phyloP scores from a whole-genome alignment of 441 rosid species.

The Populus hybrid region DNA sequence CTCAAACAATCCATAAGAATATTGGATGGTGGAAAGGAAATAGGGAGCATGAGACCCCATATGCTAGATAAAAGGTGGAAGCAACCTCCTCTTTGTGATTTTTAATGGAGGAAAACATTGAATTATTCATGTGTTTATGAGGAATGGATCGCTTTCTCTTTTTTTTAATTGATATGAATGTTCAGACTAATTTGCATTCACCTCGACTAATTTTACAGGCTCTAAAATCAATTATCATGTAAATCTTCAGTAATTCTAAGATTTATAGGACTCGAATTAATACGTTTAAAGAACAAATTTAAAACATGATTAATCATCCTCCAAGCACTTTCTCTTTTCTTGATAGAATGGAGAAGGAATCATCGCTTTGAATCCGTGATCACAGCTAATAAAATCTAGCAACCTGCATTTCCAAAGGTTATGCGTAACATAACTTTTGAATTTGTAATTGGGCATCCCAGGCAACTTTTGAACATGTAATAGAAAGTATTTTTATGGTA shows the following conservation, averaged over 20 bases:
- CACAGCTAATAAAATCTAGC: not conserved
- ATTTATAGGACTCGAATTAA: accelerated
- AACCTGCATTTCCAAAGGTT: not conserved
- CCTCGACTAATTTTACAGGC: too few relatives aligned
- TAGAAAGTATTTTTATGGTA: not conserved
- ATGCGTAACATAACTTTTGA: not conserved
- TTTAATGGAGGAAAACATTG: not conserved
- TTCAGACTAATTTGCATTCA: too few relatives aligned
- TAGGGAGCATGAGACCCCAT: not conserved
- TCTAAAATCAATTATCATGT: too few relatives aligned
- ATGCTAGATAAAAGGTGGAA: not conserved
- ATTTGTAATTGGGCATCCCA: too few relatives aligned
- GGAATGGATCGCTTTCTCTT: too few relatives aligned
- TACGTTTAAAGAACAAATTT: too few relatives aligned
- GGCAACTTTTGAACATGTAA: too few relatives aligned
- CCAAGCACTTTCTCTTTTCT: not conserved
- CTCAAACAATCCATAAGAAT: not conserved
- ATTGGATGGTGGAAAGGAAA: too few relatives aligned
- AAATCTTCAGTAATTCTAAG: accelerated
- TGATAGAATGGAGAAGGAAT: not conserved
- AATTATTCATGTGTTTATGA: not conserved
- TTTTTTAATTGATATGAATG: too few relatives aligned
- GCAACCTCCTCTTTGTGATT: not conserved
- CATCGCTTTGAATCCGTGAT: not conserved
- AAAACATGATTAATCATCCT: too few relatives aligned